Evolutionary conservation across 2,329 filamentous ascomycete species (phyloP), one percentile per base, ranked within the genome.

Genomic region (Fusarium robinianum): DNA sequence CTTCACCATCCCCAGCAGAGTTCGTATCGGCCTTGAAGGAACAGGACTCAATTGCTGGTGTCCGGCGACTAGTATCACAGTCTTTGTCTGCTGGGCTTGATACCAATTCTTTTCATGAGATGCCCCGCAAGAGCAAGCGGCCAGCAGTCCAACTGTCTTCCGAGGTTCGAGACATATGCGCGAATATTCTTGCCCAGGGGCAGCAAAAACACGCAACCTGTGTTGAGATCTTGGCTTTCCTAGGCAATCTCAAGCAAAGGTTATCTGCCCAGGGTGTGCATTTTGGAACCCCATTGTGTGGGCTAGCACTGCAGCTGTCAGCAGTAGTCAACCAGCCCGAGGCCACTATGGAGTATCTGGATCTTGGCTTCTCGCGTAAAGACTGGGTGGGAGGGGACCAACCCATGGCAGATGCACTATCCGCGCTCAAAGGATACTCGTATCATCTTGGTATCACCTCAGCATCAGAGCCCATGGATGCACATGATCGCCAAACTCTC

Each of bases 181-280:
- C 49, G 23, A 52, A 42, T 9, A 44, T 63, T 8, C 35, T 62
- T 16, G 15, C 22, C 17, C 27, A 45, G 17, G 12, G 41, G 18
- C n/a, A 39, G n/a, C 23, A 36, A 7, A 31, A 45, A 23, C 32
- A 24, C 7, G 18, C 35, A 15, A 23, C 34, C n/a, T 37, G 16
- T 10, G 46, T 53, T 5, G 51, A 64, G 33, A 50, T 50, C 8
- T 55, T 76, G 25, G 48, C 58, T 1, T 66, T 76, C 35, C 51
- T 77, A 16, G 71, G 74, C 39, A 73, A 74, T 47, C 40, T 76
- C 10, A 53, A 62, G 17, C 59, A 70, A 29, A 65, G 63, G 29
- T 54, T 72, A 8, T 54, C 63, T 4, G 46, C 47, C 6, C 43
- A 57, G 14, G 51, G 46, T 5, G 35, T 52, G 6, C 42, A 53